Percentiles rank a stretch among this genome's conserved stretches.
phyloP scores from a whole-genome alignment of 441 rosid genomes.

The Cnidoscolus chayamansa region DNA sequence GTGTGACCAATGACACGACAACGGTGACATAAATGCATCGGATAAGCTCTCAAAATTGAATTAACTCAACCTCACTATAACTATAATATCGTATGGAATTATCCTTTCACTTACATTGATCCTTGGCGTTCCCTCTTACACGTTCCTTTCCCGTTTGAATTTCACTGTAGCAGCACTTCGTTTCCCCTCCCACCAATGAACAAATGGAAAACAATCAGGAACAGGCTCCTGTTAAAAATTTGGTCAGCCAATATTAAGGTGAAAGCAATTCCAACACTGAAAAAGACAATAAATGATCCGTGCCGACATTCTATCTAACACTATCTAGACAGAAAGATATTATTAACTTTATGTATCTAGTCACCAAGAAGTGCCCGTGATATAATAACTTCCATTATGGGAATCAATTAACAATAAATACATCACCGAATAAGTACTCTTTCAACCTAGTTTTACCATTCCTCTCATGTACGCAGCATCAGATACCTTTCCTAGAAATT shows the following conservation, averaged over 20 bases:
- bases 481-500: neutral
- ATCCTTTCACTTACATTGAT: conserved; percentile 13
- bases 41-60: conserved; percentile 29
- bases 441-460: too few relatives aligned
- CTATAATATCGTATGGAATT: conserved; percentile 22
- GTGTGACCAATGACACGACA: conserved; percentile 19
- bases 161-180: conserved; percentile 60
- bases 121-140: conserved; percentile 29
- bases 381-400: too few relatives aligned
- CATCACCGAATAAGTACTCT: too few relatives aligned
- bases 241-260: conserved; percentile 61
- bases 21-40: conserved; percentile 24
- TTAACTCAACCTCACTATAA: conserved; percentile 23
- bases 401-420: too few relatives aligned
- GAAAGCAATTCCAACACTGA: conserved; percentile 84
- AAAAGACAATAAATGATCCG: conserved; percentile 11
- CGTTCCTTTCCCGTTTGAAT: conserved; percentile 29
- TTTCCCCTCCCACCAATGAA: conserved; percentile 72
- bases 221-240: conserved; percentile 42
- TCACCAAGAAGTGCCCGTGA: too few relatives aligned
- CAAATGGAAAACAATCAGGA: conserved; percentile 53
- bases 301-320: neutral
- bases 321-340: neutral
- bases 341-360: neutral
- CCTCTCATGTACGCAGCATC: neutral